Evolutionary conservation across 2,329 filamentous ascomycete species (phyloP), one percentile per base, ranked within the genome.

Genomic region (Chaetomium strumarium): DNA sequence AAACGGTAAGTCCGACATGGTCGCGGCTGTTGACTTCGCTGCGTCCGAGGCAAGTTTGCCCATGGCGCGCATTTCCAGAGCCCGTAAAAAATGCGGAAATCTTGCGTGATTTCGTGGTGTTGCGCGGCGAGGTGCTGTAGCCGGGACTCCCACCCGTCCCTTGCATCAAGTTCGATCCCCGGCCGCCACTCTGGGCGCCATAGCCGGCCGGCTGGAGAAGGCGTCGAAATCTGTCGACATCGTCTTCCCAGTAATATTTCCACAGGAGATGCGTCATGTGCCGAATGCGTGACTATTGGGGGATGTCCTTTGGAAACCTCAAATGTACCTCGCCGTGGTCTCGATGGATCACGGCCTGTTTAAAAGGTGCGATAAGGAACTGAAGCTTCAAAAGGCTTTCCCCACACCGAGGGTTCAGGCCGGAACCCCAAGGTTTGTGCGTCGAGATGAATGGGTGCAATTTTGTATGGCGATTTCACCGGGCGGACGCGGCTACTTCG

Each of bases 221-320:
- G 76, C 86, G 86, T 75, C 88, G 86, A 80, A 99, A 97, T 68
- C 77, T 84, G 70, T 95, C 91, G 83, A 96, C 87, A 83, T 99
- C 90, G 80, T 96, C 88, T 83, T 96, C 87, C 78, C 95, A 86
- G 71, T 92, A 97, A 70, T 83, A 89, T 80, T 90, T 91, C 92
- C 92, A 96, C 71, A 99, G 84, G 81, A 87, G 82, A 77, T 90
- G 86, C 85, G 89, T 97, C 92, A 97, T 70, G 63, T 62, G 64
- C 58, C 52, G 58, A 39, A 56, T 50, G 49, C 33, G 24, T 24
- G 24, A 24, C 39, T 93, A 83, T 83, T 83, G 74, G 68, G 70
- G 63, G 62, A 64, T 58, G 60, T 50, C 57, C 58, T 58, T 62
- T 59, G 64, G 31, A 46, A 59, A 61, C 53, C 63, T 64, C 56